These are phyloP conservation scores for Barbarea vulgaris DNA, from an alignment of 345 rosid species.

Conservation along the genomic window DNA sequence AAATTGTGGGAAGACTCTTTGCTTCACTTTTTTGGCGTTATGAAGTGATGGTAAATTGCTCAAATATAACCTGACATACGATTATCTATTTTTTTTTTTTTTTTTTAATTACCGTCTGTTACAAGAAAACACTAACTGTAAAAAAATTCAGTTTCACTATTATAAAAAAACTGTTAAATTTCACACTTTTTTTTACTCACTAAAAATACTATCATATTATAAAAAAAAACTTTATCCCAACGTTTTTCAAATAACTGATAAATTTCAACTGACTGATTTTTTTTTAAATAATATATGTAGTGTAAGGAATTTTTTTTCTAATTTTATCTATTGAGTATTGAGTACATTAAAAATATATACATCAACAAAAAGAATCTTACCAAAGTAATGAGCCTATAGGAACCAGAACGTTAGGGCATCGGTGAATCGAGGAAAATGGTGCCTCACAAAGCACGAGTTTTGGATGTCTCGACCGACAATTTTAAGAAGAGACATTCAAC, in stretches of 20 bases:
- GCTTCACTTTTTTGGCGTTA: conserved; percentile 35
- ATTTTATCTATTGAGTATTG: background rate
- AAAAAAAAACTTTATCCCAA: background rate
- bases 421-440: too few relatives aligned
- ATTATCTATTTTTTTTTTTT: background rate
- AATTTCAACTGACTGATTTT: background rate
- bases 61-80: conserved; percentile 6
- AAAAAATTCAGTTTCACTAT: background rate
- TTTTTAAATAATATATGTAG: background rate
- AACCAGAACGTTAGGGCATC: too few relatives aligned
- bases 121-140: background rate
- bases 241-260: background rate
- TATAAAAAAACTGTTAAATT: too few relatives aligned
- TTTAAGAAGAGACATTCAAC: background rate
- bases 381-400: background rate
- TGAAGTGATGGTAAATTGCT: conserved; percentile 13
- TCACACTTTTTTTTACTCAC: background rate
- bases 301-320: background rate
- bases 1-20: conserved; percentile 18
- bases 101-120: background rate
- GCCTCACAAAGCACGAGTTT: background rate
- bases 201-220: too few relatives aligned
- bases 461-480: background rate
- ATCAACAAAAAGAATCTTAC: background rate
- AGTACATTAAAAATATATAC: background rate